Base-by-base conservation (phyloP, 2,329 filamentous ascomycete species). In the Colletotrichum scovillei region DNA sequence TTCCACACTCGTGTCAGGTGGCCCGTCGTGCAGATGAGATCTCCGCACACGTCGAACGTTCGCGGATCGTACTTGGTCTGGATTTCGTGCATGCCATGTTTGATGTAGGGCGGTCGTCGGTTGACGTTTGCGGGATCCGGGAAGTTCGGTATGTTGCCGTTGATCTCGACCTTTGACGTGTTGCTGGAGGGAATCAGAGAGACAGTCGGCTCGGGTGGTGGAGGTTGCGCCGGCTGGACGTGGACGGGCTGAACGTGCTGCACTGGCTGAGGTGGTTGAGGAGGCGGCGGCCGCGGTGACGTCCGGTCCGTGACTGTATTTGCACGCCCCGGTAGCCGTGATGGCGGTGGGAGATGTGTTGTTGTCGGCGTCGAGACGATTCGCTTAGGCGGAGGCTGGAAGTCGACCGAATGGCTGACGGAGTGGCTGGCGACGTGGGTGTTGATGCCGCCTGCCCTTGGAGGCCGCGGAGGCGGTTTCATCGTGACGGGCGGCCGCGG, bases 1-100 rank as follows among this genome's bases (percentile, higher is more conserved):
- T 92, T 96, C 95, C 97, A 99, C 0, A 95, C 94, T 74, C 94
- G 90, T 1, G 96, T 98, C 74, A 97, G 87, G 75, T 94, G 93
- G 5, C 96, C 97, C 19, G 93, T 94, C 0, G 95, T 96, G 80
- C 95, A 98, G 8, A 97, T 91, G 76, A 93, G 92, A 75, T 95
- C 92, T 8, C 97, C 97, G 80, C 94, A 98, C 3, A 97, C 92
- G 75, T 97, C 95, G 79, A 98, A 92, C 35, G 95, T 86, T 55
- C 95, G 92, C 5, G 94, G 94, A 75, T 98, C 97, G 77, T 97
- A 97, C 77, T 94, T 95, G 3, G 94, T 95, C 35, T 89, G 84
- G 69, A 99, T 95, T 75, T 96, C 93, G 64, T 88, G 88, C n/a
- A 90, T 89, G 0, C 93, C 92, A 55, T 91, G 88, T 77, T 92